A percentile compares a stretch with the other conserved stretches of the same genome.
These are phyloP conservation scores for Leavenworthia alabamica DNA, from an alignment of 345 rosid genomes.

Conservation along the genomic window DNA sequence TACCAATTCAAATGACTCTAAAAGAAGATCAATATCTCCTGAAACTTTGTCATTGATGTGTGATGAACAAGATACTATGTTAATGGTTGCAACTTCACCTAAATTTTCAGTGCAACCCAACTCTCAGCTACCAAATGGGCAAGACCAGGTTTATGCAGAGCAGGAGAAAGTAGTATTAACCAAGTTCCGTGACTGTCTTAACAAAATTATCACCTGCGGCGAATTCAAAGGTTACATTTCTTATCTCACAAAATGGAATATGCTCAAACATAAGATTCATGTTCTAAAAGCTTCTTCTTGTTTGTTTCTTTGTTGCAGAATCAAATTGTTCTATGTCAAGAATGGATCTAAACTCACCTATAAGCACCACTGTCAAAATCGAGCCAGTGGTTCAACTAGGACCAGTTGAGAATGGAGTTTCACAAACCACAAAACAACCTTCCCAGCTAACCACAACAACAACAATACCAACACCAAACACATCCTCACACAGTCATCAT, in stretches of 20 bases:
- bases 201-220: conserved; percentile 70
- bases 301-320: conserved; percentile 30
- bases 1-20: conserved; percentile 45
- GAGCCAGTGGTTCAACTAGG: conserved; percentile 26
- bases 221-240: conserved; percentile 58
- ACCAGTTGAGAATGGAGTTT: conserved; percentile 22
- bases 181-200: conserved; percentile 83
- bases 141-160: conserved; percentile 58
- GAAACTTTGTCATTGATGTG: conserved; percentile 98
- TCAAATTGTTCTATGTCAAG: conserved; percentile 26
- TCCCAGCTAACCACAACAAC: conserved; percentile 16
- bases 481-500: too few species aligned
- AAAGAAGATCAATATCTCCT: conserved; percentile 81
- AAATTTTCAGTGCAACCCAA: conserved; percentile 55
- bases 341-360: conserved; percentile 17
- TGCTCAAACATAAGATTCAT: conserved; percentile 1
- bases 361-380: conserved; percentile 6
- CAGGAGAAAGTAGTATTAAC: conserved; percentile 75
- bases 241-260: neutral
- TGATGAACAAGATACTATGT: conserved; percentile 86
- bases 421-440: conserved; percentile 20
- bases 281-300: conserved; percentile 4
- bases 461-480: neutral
- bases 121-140: conserved; percentile 48
- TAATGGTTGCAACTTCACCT: conserved; percentile 60